phyloP scores from a whole-genome alignment of 805 yeast genomes.

The Soucietia sequanensis region DNA sequence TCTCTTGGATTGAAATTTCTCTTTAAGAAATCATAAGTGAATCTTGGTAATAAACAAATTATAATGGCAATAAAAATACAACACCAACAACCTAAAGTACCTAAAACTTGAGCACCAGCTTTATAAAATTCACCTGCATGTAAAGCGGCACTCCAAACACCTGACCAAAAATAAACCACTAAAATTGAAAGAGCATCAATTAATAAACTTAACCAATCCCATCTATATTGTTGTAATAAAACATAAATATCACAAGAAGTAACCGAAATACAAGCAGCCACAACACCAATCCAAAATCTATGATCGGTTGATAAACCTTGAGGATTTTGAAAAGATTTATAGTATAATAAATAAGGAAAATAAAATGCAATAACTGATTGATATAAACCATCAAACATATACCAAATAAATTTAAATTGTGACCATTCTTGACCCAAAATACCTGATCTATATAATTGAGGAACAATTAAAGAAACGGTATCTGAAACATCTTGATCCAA shows the following conservation, averaged over 20 bases:
- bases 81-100: constrained; percentile 66
- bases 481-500: constrained; percentile 76
- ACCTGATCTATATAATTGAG: constrained; percentile 69
- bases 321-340: constrained; percentile 35
- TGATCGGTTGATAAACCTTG: constrained; percentile 65
- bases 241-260: constrained; percentile 66
- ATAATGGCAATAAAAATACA: constrained; percentile 54
- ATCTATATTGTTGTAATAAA: constrained; percentile 63
- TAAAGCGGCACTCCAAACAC: constrained; percentile 63
- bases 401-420: constrained; percentile 54
- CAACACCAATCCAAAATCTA: constrained; percentile 69
- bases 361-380: constrained; percentile 70
- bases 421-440: constrained; percentile 65
- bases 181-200: constrained; percentile 54
- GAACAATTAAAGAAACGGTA: constrained; percentile 61
- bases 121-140: constrained; percentile 60
- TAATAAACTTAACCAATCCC: constrained; percentile 71
- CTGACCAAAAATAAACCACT: constrained; percentile 71
- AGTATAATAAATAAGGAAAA: constrained; percentile 61
- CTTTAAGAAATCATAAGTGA: constrained; percentile 47
- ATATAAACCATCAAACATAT: constrained; percentile 68
- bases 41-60: constrained; percentile 59
- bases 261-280: constrained; percentile 59
- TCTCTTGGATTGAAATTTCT: constrained; percentile 61
- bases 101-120: constrained; percentile 62